Evolutionary conservation across 306 rosid species (phyloP), one percentile per base, ranked within the genome.

Genomic region (Lithocarpus polystachyus): DNA sequence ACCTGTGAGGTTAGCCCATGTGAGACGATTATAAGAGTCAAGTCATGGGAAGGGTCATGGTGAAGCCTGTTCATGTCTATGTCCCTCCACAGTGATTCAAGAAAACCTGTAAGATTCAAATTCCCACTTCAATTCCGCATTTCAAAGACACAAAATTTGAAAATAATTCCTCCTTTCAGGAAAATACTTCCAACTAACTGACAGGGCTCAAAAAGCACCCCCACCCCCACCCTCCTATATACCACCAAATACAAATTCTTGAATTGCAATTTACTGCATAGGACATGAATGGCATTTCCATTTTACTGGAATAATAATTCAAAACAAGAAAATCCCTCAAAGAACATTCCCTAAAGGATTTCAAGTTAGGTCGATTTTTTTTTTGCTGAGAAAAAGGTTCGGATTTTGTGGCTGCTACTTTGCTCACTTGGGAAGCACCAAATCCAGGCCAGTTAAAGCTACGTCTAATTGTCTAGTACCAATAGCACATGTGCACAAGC

Each of bases 31-130:
- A 94, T 78, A 56, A 94, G 89, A 83, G 89, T 94, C 75, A 94
- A 89, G 48, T 94, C 98, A 9, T 83, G 75, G 37, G 92, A 82
- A 80, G 89, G 92, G 69, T 90, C 80, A 9, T 79, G 93, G 76
- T 87, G 88, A 72, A 88, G 90, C 86, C 98, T 88, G 56, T 94
- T 90, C 94, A 87, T 83, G 80, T 94, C 98, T 59, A 94, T 81
- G 80, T 94, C 98, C 86, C 98, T 92, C 98, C 98, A 94, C 28
- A 94, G 59, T 17, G 97, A 94, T 85, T 94, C 98, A 18, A 94
- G 93, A 68, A 94, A 94, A 84, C 93, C 98, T 94, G 92, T 77
- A 81, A 81, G 18, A 62, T 69, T 40, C 68, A 45, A 28, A 68
- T 22, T 33, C 24, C 73, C 31, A 45, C 45, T 14, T 72, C 68